Percentiles rank a stretch among this genome's conserved stretches.
Evolutionary conservation across 192 early-diverging fungal species (phyloP).

Genomic region (Gryganskiella cystojenkinii): DNA sequence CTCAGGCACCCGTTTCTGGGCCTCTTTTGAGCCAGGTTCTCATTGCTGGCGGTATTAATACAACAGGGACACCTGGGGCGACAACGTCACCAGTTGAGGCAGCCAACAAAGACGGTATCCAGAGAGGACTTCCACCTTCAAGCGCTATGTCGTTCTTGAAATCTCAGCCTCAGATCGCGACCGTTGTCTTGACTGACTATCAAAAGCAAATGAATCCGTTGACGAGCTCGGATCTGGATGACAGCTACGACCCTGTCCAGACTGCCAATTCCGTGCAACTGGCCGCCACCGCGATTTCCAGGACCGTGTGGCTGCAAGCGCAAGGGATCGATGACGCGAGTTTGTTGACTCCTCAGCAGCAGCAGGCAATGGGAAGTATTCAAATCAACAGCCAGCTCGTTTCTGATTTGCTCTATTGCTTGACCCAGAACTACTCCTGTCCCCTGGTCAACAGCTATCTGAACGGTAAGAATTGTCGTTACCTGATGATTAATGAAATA

Average conservation of each 20-base stretch:
- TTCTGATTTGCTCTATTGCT: conserved; percentile 64
- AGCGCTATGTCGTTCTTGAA: conserved; percentile 78
- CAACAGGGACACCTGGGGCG: conserved; percentile 3
- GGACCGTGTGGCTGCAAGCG: conserved; percentile 64
- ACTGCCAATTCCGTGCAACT: conserved; percentile 65
- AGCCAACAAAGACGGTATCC: conserved; percentile 57
- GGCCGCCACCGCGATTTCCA: conserved; percentile 69
- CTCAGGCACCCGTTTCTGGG: background rate
- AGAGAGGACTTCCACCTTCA: conserved; percentile 72
- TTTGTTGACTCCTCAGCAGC: conserved; percentile 23
- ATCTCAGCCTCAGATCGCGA: conserved; percentile 67
- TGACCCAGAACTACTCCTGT: conserved; percentile 76
- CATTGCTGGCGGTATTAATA: conserved; percentile 13
- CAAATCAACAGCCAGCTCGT: conserved; percentile 67
- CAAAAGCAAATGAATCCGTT: conserved; percentile 63
- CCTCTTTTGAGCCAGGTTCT: conserved; percentile 28
- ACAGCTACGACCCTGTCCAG: conserved; percentile 49
- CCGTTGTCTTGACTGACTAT: conserved; percentile 73
- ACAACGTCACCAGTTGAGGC: conserved; percentile 17
- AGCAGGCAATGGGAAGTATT: conserved; percentile 59
- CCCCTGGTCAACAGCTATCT: conserved; percentile 57
- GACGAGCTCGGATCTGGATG: conserved; percentile 43
- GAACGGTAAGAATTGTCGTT: conserved; percentile 59
- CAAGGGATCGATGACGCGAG: conserved; percentile 37
- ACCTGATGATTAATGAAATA: too few species aligned